Evolutionary conservation across 208 protist genomes (phyloP), one percentile per base, ranked within the genome.

Genomic region (Crithidia expoeki): DNA sequence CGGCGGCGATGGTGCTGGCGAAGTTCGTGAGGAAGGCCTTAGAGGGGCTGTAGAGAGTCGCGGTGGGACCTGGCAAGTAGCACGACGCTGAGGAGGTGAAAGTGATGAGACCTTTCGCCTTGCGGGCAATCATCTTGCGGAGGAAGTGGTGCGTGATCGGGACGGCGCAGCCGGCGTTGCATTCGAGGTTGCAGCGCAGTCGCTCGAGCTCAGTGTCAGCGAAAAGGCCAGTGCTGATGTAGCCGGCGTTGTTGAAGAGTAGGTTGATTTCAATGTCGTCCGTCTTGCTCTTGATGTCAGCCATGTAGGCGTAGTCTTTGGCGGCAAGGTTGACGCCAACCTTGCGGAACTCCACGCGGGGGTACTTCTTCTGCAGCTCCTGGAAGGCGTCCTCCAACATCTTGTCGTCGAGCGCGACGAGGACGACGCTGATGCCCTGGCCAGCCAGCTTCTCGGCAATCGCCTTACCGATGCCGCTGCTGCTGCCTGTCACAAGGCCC

Each of bases 221-320:
- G 68, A 97, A 96, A 50, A 97, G 89, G 49, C 93, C 92, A 33
- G 96, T 92, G 71, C 83, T 78, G 60, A 96, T 93, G 80, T 98
- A 98, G 50, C 96, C 96, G 6, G 97, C 96, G 70, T 98, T 98
- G 82, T 98, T 98, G 53, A 98, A 96, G 61, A 95, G 56, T 3
- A 97, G 74, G 49, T 68, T 70, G 30, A 95, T 72, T 46, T 89
- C 72, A 56, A 94, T 83, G 68, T 92, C 88, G 17, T 87, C 83
- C 34, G 93, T 92, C 32, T 75, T 68, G 21, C 79, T 64, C 23
- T 78, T 84, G 72, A 98, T 93, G 32, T 73, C 70, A 30, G 73
- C 40, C 83, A 96, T 95, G 70, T 90, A 89, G 58, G 58, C 76
- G 72, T 91, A 86, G 50, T 78, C 71, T 56, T 87, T 89, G 21